These are phyloP conservation scores for Solanum hybrid DNA, from an alignment of 305 asterid genomes.

Conservation along the genomic window DNA sequence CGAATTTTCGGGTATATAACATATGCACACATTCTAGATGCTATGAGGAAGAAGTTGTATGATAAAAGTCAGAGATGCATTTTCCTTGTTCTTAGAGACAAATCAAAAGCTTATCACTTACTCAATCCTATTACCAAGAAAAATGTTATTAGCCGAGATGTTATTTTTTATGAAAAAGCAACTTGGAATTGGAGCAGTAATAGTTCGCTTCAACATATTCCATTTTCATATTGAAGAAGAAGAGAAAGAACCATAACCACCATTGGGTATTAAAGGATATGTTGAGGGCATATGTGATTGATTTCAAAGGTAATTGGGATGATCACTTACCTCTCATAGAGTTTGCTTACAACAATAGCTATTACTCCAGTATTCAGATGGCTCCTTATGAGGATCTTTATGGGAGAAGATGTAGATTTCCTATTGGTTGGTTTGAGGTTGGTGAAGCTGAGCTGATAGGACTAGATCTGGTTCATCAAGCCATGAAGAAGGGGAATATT, in stretches of 20 bases:
- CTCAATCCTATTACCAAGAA: neutral
- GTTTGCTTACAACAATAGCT: neutral
- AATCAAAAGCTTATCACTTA: neutral
- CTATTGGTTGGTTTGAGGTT: neutral
- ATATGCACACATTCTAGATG: neutral
- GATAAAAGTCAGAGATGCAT: too few species aligned
- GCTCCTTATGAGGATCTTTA: neutral
- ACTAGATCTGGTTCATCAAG: neutral
- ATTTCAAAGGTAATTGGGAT: neutral
- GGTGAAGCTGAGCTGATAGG: neutral
- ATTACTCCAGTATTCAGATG: neutral
- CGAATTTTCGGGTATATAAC: rapidly evolving
- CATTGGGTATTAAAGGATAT: neutral
- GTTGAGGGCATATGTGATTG: neutral
- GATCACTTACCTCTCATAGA: neutral
- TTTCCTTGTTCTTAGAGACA: neutral
- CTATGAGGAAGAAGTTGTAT: neutral
- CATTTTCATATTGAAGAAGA: too few species aligned
- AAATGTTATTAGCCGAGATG: too few species aligned
- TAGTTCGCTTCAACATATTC: too few species aligned
- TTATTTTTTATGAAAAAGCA: too few species aligned
- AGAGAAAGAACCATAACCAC: too few species aligned
- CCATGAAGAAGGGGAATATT: neutral
- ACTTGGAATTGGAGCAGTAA: too few species aligned
- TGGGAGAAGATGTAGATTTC: too few species aligned